Evolutionary conservation across 2,329 filamentous ascomycete genomes (phyloP).

Genomic region (Fusarium transvaalense): DNA sequence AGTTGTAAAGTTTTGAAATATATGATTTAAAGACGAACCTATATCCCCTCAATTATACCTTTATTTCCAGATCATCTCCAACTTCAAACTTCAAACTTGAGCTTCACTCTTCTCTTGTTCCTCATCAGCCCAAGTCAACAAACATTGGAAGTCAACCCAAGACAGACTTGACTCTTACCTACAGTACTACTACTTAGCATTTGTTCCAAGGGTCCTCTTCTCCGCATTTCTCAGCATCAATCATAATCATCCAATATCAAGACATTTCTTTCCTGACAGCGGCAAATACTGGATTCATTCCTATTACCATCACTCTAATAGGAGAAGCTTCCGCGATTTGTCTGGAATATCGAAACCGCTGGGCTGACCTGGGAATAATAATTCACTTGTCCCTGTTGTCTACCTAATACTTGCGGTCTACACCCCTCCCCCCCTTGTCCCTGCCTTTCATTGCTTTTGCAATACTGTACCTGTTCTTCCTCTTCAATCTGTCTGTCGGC

Average conservation of each 20-base stretch:
- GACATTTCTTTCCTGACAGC: neutral
- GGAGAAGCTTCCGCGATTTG: slow-evolving; percentile 14
- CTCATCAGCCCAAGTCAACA: neutral
- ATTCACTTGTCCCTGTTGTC: slow-evolving; percentile 5
- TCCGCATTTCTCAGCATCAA: slow-evolving; percentile 28
- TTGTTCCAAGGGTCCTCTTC: slow-evolving; percentile 2
- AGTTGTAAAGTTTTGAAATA: neutral
- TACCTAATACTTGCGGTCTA: slow-evolving; percentile 1
- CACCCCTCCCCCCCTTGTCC: slow-evolving; percentile 19
- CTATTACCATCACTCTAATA: neutral
- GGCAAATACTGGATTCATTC: slow-evolving; percentile 5
- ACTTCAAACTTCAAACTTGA: neutral
- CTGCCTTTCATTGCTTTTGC: slow-evolving; percentile 27
- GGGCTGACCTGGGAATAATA: slow-evolving; percentile 10
- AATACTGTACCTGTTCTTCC: neutral
- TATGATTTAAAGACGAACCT: slow-evolving; percentile 28
- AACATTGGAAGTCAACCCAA: too few relatives aligned
- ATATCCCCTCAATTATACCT: slow-evolving; percentile 13
- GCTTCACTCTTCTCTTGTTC: neutral
- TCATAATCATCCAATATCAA: slow-evolving; percentile 5
- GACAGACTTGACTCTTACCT: neutral
- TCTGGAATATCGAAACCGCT: slow-evolving; percentile 14
- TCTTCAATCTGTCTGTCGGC: neutral
- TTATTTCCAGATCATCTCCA: neutral
- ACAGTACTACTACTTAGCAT: too few relatives aligned